Conservation (phyloP, 1,284 basidiomycete genomes). For the Peniophora sp. region DNA sequence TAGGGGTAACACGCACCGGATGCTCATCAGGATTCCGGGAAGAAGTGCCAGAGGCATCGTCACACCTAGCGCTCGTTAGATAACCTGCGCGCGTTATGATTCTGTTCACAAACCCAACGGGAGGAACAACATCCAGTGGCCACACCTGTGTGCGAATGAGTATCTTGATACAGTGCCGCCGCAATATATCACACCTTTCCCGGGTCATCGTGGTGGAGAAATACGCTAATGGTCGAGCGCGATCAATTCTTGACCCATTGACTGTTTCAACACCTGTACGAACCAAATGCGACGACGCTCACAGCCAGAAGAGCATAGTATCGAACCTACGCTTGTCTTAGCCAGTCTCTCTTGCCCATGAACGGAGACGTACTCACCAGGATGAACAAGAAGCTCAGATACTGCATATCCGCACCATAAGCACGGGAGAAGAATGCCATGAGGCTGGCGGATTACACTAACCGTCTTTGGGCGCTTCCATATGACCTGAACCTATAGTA, state of each 20-base stretch:
- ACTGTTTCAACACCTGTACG: neutral
- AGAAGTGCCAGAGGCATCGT: slow-evolving; percentile 10
- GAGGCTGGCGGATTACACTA: slow-evolving; percentile 2
- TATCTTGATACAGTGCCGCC: too few relatives aligned
- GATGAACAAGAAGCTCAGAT: slow-evolving; percentile 10
- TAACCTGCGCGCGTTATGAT: too few relatives aligned
- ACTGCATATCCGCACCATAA: slow-evolving; percentile 1
- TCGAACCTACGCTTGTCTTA: slow-evolving; percentile 4
- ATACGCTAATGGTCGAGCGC: slow-evolving; percentile 4
- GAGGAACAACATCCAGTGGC: neutral
- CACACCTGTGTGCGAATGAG: neutral
- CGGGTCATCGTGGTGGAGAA: slow-evolving; percentile 13
- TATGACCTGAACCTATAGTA: slow-evolving; percentile 8
- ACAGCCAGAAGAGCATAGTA: slow-evolving; percentile 11
- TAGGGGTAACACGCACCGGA: slow-evolving; percentile 7
- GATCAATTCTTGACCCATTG: neutral
- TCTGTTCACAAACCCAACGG: slow-evolving; percentile 5
- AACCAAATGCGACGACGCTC: slow-evolving; percentile 10
- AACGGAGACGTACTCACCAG: slow-evolving; percentile 2
- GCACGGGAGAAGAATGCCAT: neutral
- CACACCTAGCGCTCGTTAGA: neutral
- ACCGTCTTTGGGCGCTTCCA: slow-evolving; percentile 13
- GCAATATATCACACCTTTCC: slow-evolving; percentile 7
- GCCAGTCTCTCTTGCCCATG: too few relatives aligned
- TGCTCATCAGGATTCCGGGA: slow-evolving; percentile 12